phyloP scores from a whole-genome alignment of 108 stramenopile genomes.

The Aureococcus anophagefferens region DNA sequence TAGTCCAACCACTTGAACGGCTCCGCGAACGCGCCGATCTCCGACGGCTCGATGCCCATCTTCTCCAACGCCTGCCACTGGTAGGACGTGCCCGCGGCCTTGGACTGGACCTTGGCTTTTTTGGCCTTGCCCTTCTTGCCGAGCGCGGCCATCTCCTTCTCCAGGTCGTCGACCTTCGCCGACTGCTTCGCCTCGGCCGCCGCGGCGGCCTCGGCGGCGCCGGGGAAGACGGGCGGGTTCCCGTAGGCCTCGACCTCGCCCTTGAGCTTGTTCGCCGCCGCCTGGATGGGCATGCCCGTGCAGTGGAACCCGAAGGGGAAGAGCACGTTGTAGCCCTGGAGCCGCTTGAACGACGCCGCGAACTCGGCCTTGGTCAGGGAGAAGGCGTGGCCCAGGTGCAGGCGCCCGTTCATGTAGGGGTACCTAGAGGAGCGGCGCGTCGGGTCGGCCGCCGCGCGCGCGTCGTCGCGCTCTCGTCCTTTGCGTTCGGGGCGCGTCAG shows the following conservation, averaged over 20 bases:
- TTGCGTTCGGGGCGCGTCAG: background rate
- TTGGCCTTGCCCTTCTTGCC: conserved; percentile 40
- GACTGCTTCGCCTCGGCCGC: no score
- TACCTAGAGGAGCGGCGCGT: conserved; percentile 21
- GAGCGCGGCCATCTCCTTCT: conserved; percentile 26
- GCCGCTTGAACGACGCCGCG: conserved; percentile 78
- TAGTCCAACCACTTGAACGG: conserved; percentile 85
- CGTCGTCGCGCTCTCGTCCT: background rate
- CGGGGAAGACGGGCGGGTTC: conserved; percentile 75
- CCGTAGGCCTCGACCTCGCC: conserved; percentile 76
- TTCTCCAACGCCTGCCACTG: conserved; percentile 86
- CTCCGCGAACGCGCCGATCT: conserved; percentile 77
- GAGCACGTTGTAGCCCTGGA: conserved; percentile 83
- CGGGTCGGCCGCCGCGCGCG: background rate
- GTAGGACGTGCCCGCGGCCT: conserved; percentile 14
- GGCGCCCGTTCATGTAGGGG: conserved; percentile 94
- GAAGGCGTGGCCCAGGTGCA: conserved; percentile 97
- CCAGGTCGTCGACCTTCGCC: conserved; percentile 26
- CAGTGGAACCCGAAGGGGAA: conserved; percentile 99
- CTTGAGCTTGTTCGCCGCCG: conserved; percentile 95
- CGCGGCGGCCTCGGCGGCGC: conserved; percentile 55
- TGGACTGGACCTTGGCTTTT: conserved; percentile 56
- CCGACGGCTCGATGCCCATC: conserved; percentile 61
- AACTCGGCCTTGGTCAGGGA: conserved; percentile 92
- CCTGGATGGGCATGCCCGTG: conserved; percentile 99